phyloP scores from a whole-genome alignment of 1,139 yeast species.

The Sugiyamaella novakii region DNA sequence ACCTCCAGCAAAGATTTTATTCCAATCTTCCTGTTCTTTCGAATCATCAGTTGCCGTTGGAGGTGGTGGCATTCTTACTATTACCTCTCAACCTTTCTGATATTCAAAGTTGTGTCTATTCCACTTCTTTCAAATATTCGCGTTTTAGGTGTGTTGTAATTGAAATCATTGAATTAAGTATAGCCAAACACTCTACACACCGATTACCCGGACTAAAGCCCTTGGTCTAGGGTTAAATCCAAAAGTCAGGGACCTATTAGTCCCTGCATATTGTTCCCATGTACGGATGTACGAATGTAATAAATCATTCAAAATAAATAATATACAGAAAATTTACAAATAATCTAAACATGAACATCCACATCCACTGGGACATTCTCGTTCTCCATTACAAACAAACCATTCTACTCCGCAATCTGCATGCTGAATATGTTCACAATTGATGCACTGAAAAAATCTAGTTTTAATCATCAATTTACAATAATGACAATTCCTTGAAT shows the following conservation, averaged over 20 bases:
- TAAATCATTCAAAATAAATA: too few species aligned
- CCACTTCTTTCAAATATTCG: too few species aligned
- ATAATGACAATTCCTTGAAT: constrained; percentile 50
- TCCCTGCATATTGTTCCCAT: too few species aligned
- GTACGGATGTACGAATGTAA: too few species aligned
- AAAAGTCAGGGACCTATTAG: neutral
- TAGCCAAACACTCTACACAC: too few species aligned
- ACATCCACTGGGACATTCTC: constrained; percentile 87
- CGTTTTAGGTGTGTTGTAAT: neutral
- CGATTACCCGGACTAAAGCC: constrained; percentile 5
- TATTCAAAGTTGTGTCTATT: too few species aligned
- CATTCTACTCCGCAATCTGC: constrained; percentile 76
- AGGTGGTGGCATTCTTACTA: constrained; percentile 13
- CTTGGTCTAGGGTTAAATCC: too few species aligned
- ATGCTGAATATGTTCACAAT: constrained; percentile 80
- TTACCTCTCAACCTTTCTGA: too few species aligned
- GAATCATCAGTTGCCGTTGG: constrained; percentile 24
- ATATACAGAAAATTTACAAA: neutral
- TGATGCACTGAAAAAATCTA: constrained; percentile 66
- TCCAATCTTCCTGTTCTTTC: constrained; percentile 35
- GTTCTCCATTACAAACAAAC: constrained; percentile 60
- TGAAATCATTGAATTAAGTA: too few species aligned
- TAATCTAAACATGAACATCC: constrained; percentile 55
- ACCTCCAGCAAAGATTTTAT: constrained; percentile 31
- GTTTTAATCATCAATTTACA: constrained; percentile 66